These are phyloP conservation scores for Musa beccarii DNA, from an alignment of 176 grass and related monocot species.

Conservation along the genomic window DNA sequence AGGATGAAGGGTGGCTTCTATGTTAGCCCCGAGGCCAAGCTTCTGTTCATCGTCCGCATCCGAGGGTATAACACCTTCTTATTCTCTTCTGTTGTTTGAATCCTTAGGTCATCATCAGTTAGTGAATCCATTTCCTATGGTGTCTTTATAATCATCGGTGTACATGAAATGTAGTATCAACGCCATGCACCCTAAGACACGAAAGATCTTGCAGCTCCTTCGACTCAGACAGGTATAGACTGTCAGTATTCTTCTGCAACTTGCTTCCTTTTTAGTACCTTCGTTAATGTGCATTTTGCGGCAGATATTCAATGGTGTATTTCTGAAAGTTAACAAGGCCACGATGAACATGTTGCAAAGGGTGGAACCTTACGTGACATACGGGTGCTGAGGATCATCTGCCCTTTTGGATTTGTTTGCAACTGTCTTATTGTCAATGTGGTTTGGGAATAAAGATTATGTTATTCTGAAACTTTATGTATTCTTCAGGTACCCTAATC, in stretches of 20 bases:
- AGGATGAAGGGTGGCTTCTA: slow-evolving; percentile 95
- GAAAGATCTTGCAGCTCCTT: slow-evolving; percentile 72
- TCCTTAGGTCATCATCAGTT: background rate
- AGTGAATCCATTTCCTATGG: background rate
- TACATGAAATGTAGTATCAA: slow-evolving; percentile 53
- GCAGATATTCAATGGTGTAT: slow-evolving; percentile 67
- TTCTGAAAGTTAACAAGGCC: slow-evolving; percentile 75
- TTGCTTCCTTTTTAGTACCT: background rate
- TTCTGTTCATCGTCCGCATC: slow-evolving; percentile 82
- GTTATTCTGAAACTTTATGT: too few species aligned
- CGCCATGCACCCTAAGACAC: slow-evolving; percentile 88
- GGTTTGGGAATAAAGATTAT: background rate
- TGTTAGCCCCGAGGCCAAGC: slow-evolving; percentile 75
- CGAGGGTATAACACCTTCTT: slow-evolving; percentile 38
- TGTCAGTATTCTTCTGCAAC: background rate
- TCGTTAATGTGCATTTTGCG: background rate
- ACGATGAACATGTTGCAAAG: slow-evolving; percentile 15
- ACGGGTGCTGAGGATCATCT: slow-evolving; percentile 38
- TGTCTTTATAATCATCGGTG: too few species aligned
- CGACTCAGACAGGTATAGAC: slow-evolving; percentile 72
- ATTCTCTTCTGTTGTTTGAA: background rate
- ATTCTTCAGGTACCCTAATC: slow-evolving; percentile 59
- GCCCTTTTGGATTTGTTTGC: background rate
- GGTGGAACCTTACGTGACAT: slow-evolving; percentile 94
- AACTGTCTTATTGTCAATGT: background rate